Base-by-base conservation (phyloP, 306 rosid species). In the Quercus parvula region DNA sequence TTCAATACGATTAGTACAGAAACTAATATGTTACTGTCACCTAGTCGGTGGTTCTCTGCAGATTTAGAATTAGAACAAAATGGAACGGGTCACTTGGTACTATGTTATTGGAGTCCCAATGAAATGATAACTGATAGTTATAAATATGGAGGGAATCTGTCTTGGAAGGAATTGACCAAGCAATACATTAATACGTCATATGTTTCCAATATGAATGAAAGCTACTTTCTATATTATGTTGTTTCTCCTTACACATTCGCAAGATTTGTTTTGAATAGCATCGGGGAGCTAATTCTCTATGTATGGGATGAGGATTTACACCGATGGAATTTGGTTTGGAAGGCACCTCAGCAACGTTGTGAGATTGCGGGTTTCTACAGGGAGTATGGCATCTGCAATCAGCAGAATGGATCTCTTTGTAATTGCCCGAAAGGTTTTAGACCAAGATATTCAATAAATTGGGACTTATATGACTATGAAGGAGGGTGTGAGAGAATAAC, bases 281-380 rank as follows among this genome's bases (percentile, higher is more conserved):
- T 87, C 6, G 91, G 93, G 54, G 87, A 85, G 76, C 19, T 89
- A 57, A 68, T 49, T 79, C 75, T 70, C 58, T 13, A 8, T 0
- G n/a, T 72, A 2, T 87, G 86, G 90, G 30, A 74, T 5, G 79
- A 62, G 0, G 46, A 0, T 54, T 0, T 56, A 31, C 61, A 68
- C 19, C 31, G 69, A 0, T 86, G 92, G 95, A 81, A 70, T 9
- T 57, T 78, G 81, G 46, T 84, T 58, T 89, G 91, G 91, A 41
- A 84, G 31, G 78, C 67, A 24, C 91, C 92, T 1, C 57, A 74
- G 13, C 8, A 5, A 49, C 81, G 71, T 3, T 88, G 94, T 11
- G 84, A 85, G 3, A 90, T 91, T 15, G 78, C 81, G 79, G 87
- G 83, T 5, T 71, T 70, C 18, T 91, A 92, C 59, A 90, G 95